Base-by-base conservation (phyloP, 1,284 basidiomycete species). In the Cutaneotrichosporon sp. region DNA sequence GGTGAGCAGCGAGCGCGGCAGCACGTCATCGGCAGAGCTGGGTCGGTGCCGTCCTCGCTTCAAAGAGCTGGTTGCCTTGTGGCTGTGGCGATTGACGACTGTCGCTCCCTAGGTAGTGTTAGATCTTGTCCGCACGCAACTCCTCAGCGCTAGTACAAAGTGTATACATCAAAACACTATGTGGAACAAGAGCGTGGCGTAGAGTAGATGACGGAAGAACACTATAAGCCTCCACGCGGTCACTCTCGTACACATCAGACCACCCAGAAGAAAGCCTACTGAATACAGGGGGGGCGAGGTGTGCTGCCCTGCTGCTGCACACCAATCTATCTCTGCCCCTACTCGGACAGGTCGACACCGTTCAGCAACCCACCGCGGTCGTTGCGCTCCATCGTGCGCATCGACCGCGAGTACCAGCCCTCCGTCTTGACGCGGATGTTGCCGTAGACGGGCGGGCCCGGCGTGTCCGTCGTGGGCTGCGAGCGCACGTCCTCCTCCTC, bases 361-460 rank as follows among this genome's bases (percentile, higher is more conserved):
- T 67, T 59, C 29, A 69, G 62, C n/a, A 69, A 60, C 42, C 66
- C 63, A 13, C 64, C 65, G 33, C 60, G 62, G 60, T 67, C 70
- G 56, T 66, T 56, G 51, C 73, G 57, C 60, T 75, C 72, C 27
- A 77, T 65, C 18, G 69, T 65, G 10, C 68, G 64, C 71, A 77
- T 74, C 42, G 69, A 69, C 52, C 73, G 69, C 50, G 61, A 59
- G 56, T 67, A 71, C 73, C 73, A 75, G 22, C 74, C 72, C 59
- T 79, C 77, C 9, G 75, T 72, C 66, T 68, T 72, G 52, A 60
- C 56, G 20, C 77, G 68, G 25, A 76, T 68, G 38, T 60, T 58
- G 10, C 66, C 63, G 64, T 70, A 76, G 31, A 70, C 67, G 1
- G 74, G 69, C 14, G 67, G 68, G n/a, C 71, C 72, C 9, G 69